Evolutionary conservation across 2,329 filamentous ascomycete species (phyloP), one percentile per base, ranked within the genome.

Genomic region (Hirsutella rhossiliensis): DNA sequence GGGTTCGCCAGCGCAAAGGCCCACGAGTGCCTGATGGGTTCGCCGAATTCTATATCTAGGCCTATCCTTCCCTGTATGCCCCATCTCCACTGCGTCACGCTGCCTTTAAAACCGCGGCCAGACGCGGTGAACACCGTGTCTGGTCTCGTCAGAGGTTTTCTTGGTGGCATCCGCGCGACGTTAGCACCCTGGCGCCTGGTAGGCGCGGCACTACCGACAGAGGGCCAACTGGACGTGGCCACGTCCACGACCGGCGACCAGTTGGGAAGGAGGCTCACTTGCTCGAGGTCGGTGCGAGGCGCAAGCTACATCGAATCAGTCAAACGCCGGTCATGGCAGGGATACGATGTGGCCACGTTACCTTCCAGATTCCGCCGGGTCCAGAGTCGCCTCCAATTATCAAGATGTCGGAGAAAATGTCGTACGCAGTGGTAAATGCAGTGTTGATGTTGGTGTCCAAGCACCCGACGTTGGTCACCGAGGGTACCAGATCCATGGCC

Each of bases 371-470:
- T 1, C 82, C 80, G 7, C 89, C 89, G 47, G 82, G 76, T 9
- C 87, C 84, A 43, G 82, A 83, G 50, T 85, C 81, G 1, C 90
- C 88, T 5, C 84, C 84, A 40, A 84, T 78, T 31, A 94, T 74
- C 40, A 95, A 67, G n/a, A 94, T 73, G 58, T 95, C 89, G 3
- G 80, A 79, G 46, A 76, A 78, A 31, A 72, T 66, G 49, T 78
- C 75, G 40, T 76, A 78, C n/a, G 85, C 70, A 43, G 80, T 84
- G 42, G 87, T 83, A 58, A 97, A 94, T 3, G 87, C 87, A 3
- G 76, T 80, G 46, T 87, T 84, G 40, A 94, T 82, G 47, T 84
- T 86, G 54, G 83, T 84, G 43, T 72, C 50, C 86, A 78, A 42
- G 27, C 73, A 72, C 8, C 84, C 83, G 45, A 86, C 71, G 43